phyloP scores from a whole-genome alignment of 495 filamentous ascomycete genomes.

The Sphaerosporella brunnea region DNA sequence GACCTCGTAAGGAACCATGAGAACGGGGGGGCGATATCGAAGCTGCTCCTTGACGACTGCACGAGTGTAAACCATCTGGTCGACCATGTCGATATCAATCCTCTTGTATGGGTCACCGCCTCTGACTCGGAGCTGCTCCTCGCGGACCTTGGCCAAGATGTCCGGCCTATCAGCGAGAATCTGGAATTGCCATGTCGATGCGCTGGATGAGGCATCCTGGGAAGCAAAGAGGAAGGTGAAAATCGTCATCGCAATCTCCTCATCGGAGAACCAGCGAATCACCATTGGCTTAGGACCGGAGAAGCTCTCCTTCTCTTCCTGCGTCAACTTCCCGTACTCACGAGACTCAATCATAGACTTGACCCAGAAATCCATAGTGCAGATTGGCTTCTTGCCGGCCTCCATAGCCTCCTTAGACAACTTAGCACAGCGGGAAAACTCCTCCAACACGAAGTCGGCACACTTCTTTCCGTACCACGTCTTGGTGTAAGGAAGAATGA shows the following conservation, averaged over 20 bases:
- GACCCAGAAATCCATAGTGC: conserved; percentile 92
- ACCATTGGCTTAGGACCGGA: conserved; percentile 29
- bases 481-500: conserved; percentile 90
- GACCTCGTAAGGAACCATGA: conserved; percentile 91
- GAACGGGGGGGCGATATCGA: conserved; percentile 86
- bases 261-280: conserved; percentile 74
- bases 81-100: conserved; percentile 66
- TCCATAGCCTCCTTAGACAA: conserved; percentile 88
- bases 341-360: conserved; percentile 67
- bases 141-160: conserved; percentile 71
- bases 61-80: conserved; percentile 76
- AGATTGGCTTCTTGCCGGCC: conserved; percentile 68
- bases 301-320: conserved; percentile 47
- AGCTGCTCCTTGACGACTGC: conserved; percentile 87
- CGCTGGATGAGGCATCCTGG: conserved; percentile 89
- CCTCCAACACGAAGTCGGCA: conserved; percentile 73
- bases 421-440: conserved; percentile 79
- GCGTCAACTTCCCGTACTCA: conserved; percentile 49
- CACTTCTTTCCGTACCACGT: conserved; percentile 97
- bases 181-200: conserved; percentile 89
- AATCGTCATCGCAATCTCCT: conserved; percentile 82
- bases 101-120: conserved; percentile 56
- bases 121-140: conserved; percentile 67
- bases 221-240: conserved; percentile 98
- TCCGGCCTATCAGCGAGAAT: conserved; percentile 87